Evolutionary conservation across 169 alveolate species (phyloP).

Genomic region (Fabrea salina): DNA sequence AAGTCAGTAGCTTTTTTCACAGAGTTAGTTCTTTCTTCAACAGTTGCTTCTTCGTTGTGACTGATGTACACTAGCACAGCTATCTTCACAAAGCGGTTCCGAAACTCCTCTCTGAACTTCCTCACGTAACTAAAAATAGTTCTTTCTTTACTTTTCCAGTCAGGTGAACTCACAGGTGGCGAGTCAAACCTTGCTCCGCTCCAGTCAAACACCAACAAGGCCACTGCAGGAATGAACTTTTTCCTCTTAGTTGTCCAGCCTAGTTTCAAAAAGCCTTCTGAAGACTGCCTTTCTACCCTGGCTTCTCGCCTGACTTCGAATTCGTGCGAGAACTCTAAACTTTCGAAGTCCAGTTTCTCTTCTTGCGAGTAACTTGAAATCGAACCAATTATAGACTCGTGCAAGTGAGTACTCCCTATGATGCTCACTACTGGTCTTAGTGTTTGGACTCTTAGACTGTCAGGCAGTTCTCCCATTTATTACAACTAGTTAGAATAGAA

Average conservation of each 20-base stretch:
- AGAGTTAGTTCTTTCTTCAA: not conserved
- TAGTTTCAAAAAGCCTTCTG: conserved; percentile 15
- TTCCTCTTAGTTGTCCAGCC: conserved; percentile 17
- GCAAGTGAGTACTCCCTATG: not conserved
- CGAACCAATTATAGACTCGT: not conserved
- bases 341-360: conserved; percentile 21
- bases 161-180: not conserved
- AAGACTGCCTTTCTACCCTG: not conserved
- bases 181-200: conserved; percentile 9
- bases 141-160: conserved; percentile 11
- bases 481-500: not conserved
- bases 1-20: conserved; percentile 8
- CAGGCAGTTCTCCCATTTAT: conserved; percentile 13
- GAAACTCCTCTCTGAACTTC: not conserved
- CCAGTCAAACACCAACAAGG: conserved; percentile 21
- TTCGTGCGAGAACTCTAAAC: not conserved
- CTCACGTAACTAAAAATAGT: conserved; percentile 7
- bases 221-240: conserved; percentile 6
- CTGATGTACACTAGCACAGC: not conserved
- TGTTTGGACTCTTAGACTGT: not conserved
- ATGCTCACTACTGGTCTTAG: conserved; percentile 10
- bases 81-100: conserved; percentile 5
- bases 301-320: conserved; percentile 15
- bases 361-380: not conserved
- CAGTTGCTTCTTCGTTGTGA: not conserved